These are phyloP conservation scores for Kwoniella heveanensis DNA, from an alignment of 768 basidiomycete species.

Conservation along the genomic window DNA sequence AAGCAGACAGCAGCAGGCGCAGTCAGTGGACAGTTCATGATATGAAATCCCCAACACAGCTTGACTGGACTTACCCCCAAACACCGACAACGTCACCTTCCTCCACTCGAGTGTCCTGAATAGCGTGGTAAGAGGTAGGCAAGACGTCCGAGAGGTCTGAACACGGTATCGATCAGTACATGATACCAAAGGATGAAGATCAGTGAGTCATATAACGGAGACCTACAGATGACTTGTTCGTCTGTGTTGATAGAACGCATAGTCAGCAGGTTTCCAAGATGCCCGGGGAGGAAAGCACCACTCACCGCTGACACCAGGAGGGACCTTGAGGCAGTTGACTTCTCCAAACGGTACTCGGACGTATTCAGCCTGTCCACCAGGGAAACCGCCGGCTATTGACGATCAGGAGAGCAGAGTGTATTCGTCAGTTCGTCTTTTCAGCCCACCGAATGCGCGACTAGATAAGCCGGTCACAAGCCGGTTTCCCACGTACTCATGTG, in stretches of 20 bases:
- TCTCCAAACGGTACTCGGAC: constrained; percentile 66
- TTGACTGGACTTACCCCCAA: constrained; percentile 61
- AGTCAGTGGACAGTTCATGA: background rate
- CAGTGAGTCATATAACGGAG: no score
- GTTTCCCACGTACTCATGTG: constrained; percentile 39
- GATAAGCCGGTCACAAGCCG: no score
- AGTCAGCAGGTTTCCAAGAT: no score
- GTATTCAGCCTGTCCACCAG: constrained; percentile 76
- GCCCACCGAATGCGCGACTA: no score
- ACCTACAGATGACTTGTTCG: constrained; percentile 42
- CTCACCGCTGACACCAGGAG: constrained; percentile 68
- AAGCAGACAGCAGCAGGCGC: background rate
- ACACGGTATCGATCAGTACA: background rate
- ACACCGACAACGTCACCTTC: constrained; percentile 71
- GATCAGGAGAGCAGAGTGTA: no score
- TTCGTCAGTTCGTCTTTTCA: background rate
- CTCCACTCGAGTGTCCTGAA: constrained; percentile 73
- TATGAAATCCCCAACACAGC: background rate
- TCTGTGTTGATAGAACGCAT: constrained; percentile 29
- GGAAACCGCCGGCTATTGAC: constrained; percentile 61
- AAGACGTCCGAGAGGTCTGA: constrained; percentile 61
- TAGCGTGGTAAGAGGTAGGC: constrained; percentile 72
- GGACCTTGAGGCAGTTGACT: constrained; percentile 71
- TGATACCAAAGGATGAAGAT: no score
- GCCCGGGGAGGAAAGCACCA: constrained; percentile 41